Evolutionary conservation across 345 rosid species (phyloP), one percentile per base, ranked within the genome.

Genomic region (Dimocarpus longan): DNA sequence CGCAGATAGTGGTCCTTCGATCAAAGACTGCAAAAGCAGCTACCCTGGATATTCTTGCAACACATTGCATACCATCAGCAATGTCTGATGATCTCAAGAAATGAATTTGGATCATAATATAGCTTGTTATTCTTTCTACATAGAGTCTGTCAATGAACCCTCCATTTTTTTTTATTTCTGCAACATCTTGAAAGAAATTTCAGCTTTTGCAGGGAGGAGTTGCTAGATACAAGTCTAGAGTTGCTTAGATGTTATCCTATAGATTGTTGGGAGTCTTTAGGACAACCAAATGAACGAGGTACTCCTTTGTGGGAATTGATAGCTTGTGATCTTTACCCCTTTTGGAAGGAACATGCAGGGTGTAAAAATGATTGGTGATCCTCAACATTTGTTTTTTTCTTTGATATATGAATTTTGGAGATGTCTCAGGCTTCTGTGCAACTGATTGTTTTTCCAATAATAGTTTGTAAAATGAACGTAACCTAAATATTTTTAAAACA

Each of bases 21-120:
- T 83, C 85, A 3, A 73, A 82, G 80, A 85, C 82, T 1, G 90
- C 93, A 8, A 90, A 84, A 81, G 91, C 91, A 43, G 92, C 92
- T 70, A 91, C 91, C 18, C 78, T 42, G 5, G 90, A 90, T 84
- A 88, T 91, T 73, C 93, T 91, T 70, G 82, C 89, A 64, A 88
- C 85, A 11, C 92, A 91, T 73, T 85, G 92, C 82, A 91, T 91
- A 84, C 92, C 90, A 24, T 91, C 90, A 5, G 88, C 93, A 5
- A 84, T 90, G 87, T 91, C 93, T 18, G 91, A 81, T 68, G 92
- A 91, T 83, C 93, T 91, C 62, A 91, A 80, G 81, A 65, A 81
- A 26, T 89, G 84, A 85, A 78, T 44, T 44, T 56, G 57, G 28
- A 26, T 37, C 18, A 26, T 46, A 43, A 11, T 67, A 15, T 79